Percentiles rank a stretch among this genome's conserved stretches.
These are phyloP conservation scores for Aspergillus homomorphus DNA, from an alignment of 495 filamentous ascomycete genomes.

Conservation along the genomic window DNA sequence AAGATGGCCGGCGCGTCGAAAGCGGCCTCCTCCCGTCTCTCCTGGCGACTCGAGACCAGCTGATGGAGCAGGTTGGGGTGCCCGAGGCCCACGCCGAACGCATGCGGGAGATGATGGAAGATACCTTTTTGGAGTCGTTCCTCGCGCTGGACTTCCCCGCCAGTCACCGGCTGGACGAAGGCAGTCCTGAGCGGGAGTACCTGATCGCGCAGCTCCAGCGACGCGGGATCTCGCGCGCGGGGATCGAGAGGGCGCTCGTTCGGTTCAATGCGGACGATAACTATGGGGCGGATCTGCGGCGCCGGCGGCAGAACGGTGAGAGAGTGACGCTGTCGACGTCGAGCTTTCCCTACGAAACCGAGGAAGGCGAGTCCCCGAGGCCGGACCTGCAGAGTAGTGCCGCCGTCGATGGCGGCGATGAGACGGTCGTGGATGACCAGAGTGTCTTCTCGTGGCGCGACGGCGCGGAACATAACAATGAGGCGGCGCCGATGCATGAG, in stretches of 20 bases:
- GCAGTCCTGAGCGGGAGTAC: conserved; percentile 34
- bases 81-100: conserved; percentile 41
- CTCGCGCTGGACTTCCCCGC: conserved; percentile 47
- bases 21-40: conserved; percentile 45
- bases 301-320: conserved; percentile 41
- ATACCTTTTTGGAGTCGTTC: conserved; percentile 48
- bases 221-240: conserved; percentile 40
- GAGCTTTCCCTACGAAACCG: conserved; percentile 45
- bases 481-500: conserved; percentile 56
- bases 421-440: conserved; percentile 58
- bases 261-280: conserved; percentile 44
- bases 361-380: not conserved
- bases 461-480: conserved; percentile 35
- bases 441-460: conserved; percentile 57
- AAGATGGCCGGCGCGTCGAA: conserved; percentile 47
- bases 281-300: conserved; percentile 46
- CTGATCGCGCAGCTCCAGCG: conserved; percentile 42
- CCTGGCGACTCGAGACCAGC: conserved; percentile 44
- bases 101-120: conserved; percentile 52
- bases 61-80: conserved; percentile 46
- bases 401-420: conserved; percentile 40
- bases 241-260: conserved; percentile 39
- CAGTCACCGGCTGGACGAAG: conserved; percentile 32
- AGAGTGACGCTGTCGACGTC: conserved; percentile 42
- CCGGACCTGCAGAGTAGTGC: conserved; percentile 34